Percentiles rank a stretch among this genome's conserved stretches.
phyloP scores from a whole-genome alignment of 2,329 filamentous ascomycete genomes.

The Monilinia fructigena region DNA sequence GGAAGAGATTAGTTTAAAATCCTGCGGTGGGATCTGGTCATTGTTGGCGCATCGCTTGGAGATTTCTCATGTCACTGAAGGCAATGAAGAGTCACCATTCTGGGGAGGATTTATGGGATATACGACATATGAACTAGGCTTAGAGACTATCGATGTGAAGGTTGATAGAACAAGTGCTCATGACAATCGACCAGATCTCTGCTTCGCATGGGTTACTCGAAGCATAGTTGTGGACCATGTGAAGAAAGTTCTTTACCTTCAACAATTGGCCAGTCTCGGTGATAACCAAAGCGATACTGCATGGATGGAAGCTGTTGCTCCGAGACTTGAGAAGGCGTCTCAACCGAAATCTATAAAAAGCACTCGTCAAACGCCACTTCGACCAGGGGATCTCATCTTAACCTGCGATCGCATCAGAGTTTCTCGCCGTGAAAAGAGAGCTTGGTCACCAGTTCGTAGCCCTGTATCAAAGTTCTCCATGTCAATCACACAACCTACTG shows the following conservation, averaged over 20 bases:
- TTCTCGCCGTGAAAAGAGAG: constrained; percentile 20
- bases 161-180: constrained; percentile 24
- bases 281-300: constrained; percentile 37
- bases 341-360: constrained; percentile 19
- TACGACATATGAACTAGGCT: constrained; percentile 65
- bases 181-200: constrained; percentile 53
- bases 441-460: constrained; percentile 20
- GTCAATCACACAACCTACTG: constrained; percentile 32
- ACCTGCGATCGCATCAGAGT: constrained; percentile 20
- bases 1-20: constrained; percentile 23
- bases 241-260: constrained; percentile 55
- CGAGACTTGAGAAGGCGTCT: constrained; percentile 24
- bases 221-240: constrained; percentile 64
- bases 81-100: constrained; percentile 52
- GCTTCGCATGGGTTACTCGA: constrained; percentile 61
- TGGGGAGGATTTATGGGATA: constrained; percentile 71
- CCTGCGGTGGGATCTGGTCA: constrained; percentile 38
- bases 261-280: constrained; percentile 49
- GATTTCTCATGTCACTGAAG: constrained; percentile 42
- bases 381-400: constrained; percentile 14
- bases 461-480: constrained; percentile 5
- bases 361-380: constrained; percentile 9
- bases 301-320: constrained; percentile 28
- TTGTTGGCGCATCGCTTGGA: constrained; percentile 43
- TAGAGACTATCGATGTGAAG: constrained; percentile 51